phyloP scores from a whole-genome alignment of 2,329 filamentous ascomycete species.

The Fusarium anthophilum region DNA sequence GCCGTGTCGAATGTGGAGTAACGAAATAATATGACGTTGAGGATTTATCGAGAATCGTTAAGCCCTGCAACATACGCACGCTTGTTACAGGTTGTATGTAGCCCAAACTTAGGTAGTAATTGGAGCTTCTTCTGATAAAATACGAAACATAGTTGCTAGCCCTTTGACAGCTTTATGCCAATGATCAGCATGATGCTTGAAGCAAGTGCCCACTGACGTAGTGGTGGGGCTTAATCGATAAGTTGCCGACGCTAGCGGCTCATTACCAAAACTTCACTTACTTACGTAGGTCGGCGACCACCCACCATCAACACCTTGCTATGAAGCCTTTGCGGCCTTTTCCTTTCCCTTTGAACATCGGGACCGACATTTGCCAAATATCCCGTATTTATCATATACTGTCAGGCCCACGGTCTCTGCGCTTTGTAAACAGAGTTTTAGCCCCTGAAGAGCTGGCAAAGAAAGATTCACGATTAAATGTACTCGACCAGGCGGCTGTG shows the following conservation, averaged over 20 bases:
- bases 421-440: slow-evolving; percentile 61
- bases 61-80: slow-evolving; percentile 1
- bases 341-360: slow-evolving; percentile 73
- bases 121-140: background rate
- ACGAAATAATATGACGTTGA: slow-evolving; percentile 27
- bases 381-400: slow-evolving; percentile 71
- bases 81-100: slow-evolving; percentile 1
- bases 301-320: background rate
- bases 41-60: slow-evolving; percentile 5
- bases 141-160: background rate
- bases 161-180: slow-evolving; percentile 6
- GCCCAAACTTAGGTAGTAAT: slow-evolving; percentile 24
- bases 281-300: background rate
- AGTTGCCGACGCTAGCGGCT: slow-evolving; percentile 38
- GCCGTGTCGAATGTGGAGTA: slow-evolving; percentile 23
- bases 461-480: slow-evolving; percentile 36
- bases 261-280: slow-evolving; percentile 4
- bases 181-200: background rate
- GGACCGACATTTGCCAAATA: slow-evolving; percentile 81
- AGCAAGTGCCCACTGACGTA: slow-evolving; percentile 19
- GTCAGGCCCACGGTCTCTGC: slow-evolving; percentile 49
- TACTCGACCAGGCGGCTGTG: slow-evolving; percentile 4
- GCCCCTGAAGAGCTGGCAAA: slow-evolving; percentile 47
- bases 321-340: slow-evolving; percentile 59
- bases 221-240: slow-evolving; percentile 37